Percentiles rank a stretch among this genome's conserved stretches.
Evolutionary conservation across 2,329 filamentous ascomycete genomes (phyloP).

Genomic region (Epichloe baconii): DNA sequence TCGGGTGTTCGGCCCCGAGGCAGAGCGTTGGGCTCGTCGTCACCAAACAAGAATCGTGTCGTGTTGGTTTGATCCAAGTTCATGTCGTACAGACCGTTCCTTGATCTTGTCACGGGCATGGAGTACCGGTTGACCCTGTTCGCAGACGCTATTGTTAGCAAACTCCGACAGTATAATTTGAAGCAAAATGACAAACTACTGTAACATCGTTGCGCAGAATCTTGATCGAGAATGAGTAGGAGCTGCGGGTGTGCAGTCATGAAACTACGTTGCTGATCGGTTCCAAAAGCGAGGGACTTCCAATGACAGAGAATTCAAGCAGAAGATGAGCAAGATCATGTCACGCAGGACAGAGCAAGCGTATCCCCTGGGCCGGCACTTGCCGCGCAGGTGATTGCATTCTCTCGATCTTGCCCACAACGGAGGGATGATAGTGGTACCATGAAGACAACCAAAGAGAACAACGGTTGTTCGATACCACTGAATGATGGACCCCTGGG

Average conservation of each 20-base stretch:
- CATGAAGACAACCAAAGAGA: background rate
- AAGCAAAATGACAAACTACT: background rate
- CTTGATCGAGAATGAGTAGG: background rate
- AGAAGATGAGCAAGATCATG: background rate
- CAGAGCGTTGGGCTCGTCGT: conserved; percentile 50
- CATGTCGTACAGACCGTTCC: conserved; percentile 53
- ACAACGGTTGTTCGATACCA: background rate
- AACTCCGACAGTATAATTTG: background rate
- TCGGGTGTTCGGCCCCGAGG: conserved; percentile 47
- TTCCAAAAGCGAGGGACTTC: background rate
- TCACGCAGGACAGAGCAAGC: background rate
- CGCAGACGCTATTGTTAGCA: conserved; percentile 9
- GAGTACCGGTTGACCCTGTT: conserved; percentile 77
- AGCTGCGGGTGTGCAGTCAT: background rate
- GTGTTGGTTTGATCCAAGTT: conserved; percentile 75
- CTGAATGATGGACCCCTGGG: background rate
- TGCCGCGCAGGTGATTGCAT: background rate
- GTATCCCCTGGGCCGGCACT: background rate
- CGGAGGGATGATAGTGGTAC: background rate
- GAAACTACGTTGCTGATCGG: background rate
- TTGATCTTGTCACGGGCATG: conserved; percentile 70
- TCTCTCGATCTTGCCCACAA: background rate
- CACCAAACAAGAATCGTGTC: conserved; percentile 72
- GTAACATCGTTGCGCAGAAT: background rate
- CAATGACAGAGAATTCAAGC: background rate